Percentiles rank a stretch among this genome's conserved stretches.
phyloP scores from a whole-genome alignment of 2,329 filamentous ascomycete species.

The Beauveria sp. region DNA sequence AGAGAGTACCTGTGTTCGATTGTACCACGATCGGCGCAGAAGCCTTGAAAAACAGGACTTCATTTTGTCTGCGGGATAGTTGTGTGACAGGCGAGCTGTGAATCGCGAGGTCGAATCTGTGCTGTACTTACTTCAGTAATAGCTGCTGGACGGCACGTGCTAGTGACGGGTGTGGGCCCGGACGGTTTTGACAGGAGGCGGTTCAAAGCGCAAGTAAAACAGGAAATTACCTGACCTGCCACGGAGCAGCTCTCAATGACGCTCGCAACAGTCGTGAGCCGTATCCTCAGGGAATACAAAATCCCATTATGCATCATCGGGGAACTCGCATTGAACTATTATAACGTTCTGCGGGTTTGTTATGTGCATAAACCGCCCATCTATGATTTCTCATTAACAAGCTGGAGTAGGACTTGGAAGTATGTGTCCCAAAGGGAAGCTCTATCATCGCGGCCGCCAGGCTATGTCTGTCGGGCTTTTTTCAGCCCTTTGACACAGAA shows the following conservation, averaged over 20 bases:
- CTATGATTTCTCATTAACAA: neutral
- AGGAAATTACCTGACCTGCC: no score
- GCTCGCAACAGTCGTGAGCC: neutral
- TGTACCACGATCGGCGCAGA: conserved; percentile 15
- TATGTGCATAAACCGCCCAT: conserved; percentile 2
- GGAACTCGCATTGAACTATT: conserved; percentile 14
- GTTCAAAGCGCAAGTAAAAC: neutral
- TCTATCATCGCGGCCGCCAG: conserved; percentile 10
- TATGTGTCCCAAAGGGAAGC: conserved; percentile 13
- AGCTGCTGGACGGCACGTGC: neutral
- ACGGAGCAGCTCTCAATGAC: neutral
- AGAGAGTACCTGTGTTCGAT: conserved; percentile 25
- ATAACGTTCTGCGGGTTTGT: conserved; percentile 15
- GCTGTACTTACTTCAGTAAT: neutral
- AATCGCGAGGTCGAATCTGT: no score
- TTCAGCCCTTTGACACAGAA: conserved; percentile 7
- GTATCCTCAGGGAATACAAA: conserved; percentile 10
- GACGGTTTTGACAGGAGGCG: neutral
- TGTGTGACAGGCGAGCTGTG: no score
- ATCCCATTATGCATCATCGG: conserved; percentile 11
- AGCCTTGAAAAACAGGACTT: neutral
- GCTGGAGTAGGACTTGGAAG: conserved; percentile 13
- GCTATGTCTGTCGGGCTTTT: conserved; percentile 15
- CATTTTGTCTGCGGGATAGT: conserved; percentile 5
- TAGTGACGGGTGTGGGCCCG: neutral